phyloP scores from a whole-genome alignment of 352 stramenopile genomes.

The Phytophthora aleatoria region DNA sequence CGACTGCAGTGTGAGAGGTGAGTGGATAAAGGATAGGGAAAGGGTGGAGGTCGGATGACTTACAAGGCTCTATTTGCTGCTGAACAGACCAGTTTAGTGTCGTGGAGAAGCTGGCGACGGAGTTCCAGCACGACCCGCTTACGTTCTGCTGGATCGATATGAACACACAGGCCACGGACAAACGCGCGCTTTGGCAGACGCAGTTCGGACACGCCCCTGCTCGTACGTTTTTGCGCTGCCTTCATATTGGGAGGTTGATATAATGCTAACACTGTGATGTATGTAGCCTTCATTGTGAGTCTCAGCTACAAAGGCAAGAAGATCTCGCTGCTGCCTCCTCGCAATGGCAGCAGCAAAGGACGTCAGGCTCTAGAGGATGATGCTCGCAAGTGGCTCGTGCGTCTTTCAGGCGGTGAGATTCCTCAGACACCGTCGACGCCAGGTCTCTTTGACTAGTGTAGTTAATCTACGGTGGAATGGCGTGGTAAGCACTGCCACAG shows the following conservation, averaged over 20 bases:
- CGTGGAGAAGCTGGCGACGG: constrained; percentile 65
- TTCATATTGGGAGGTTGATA: not conserved
- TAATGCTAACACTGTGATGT: not conserved
- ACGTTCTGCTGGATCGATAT: constrained; percentile 84
- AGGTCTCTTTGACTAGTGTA: constrained; percentile 44
- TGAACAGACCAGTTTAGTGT: constrained; percentile 68
- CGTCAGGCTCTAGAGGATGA: constrained; percentile 36
- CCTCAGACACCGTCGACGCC: constrained; percentile 42
- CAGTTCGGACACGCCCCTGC: constrained; percentile 42
- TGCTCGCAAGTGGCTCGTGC: constrained; percentile 64
- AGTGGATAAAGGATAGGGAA: not conserved
- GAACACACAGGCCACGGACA: constrained; percentile 24
- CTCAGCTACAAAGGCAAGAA: constrained; percentile 73
- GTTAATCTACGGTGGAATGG: too few species aligned
- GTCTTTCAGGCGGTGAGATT: constrained; percentile 65
- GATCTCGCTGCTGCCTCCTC: constrained; percentile 47
- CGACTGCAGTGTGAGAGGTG: constrained; percentile 63
- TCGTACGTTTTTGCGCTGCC: constrained; percentile 35
- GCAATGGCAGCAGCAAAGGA: constrained; percentile 4
- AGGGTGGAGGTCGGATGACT: not conserved
- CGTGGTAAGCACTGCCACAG: not conserved
- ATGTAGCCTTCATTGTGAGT: constrained; percentile 61
- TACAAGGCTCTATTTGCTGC: not conserved
- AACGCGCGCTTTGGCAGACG: constrained; percentile 48
- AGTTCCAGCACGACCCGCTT: constrained; percentile 75